These are phyloP conservation scores for Coniella vitis DNA, from an alignment of 2,329 filamentous ascomycete species.

Conservation along the genomic window DNA sequence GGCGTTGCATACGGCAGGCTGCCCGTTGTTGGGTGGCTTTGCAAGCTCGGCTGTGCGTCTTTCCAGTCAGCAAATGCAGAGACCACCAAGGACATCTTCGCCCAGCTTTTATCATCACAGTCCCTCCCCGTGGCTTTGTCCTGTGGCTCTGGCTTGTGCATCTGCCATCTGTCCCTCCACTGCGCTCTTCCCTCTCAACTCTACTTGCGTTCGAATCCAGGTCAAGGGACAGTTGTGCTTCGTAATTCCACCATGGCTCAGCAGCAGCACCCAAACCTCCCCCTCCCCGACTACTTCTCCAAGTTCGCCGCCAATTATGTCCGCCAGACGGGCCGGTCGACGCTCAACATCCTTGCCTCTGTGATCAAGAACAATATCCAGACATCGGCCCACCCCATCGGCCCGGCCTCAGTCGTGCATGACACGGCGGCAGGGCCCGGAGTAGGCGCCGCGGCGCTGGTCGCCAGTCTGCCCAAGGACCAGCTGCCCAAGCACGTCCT, in stretches of 20 bases:
- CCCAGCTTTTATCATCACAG: too few relatives aligned
- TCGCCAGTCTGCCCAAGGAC: slow-evolving; percentile 20
- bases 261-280: slow-evolving; percentile 19
- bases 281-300: slow-evolving; percentile 25
- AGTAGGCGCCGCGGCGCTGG: slow-evolving; percentile 22
- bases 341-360: slow-evolving; percentile 23
- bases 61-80: too few relatives aligned
- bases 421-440: slow-evolving; percentile 27
- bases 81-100: too few relatives aligned
- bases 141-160: too few relatives aligned
- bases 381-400: slow-evolving; percentile 21
- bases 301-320: slow-evolving; percentile 24
- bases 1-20: too few relatives aligned
- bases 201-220: background rate
- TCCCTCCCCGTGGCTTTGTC: too few relatives aligned
- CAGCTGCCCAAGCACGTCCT: slow-evolving; percentile 23
- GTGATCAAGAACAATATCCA: slow-evolving; percentile 23
- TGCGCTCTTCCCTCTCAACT: background rate
- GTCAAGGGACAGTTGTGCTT: background rate
- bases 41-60: too few relatives aligned
- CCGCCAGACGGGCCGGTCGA: slow-evolving; percentile 24
- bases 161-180: too few relatives aligned
- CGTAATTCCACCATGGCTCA: slow-evolving; percentile 17
- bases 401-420: slow-evolving; percentile 23
- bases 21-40: too few relatives aligned